Evolutionary conservation across 768 basidiomycete species (phyloP), one percentile per base, ranked within the genome.

Genomic region (Hypsizygus marmoreus): DNA sequence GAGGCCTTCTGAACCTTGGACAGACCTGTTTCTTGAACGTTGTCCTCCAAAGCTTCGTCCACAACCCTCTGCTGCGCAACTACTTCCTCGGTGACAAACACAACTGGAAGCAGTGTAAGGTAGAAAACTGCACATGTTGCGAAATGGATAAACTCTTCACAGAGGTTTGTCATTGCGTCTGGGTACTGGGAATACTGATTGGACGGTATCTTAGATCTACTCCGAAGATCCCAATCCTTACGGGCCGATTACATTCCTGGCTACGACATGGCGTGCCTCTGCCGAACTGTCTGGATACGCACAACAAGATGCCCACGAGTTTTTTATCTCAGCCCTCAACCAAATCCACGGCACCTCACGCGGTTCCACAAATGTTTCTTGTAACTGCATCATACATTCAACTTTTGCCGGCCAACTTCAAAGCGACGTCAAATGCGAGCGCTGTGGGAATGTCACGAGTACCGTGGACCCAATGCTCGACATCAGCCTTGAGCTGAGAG

Each of bases 11-110:
- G 32, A 95, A 95, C 64, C 80, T 95, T 0, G 91, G 92, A 1
- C 86, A 93, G 63, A 97, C 94, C 0, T 98, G 95, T 60, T 97
- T 93, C 69, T 76, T 98, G 56, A 95, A 92, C 53, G 92, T 87
- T 40, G 83, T 97, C 16, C 76, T 98, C 9, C 95, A 98, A 64
- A 82, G 81, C 10, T 85, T 98, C 57, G 73, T 90, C 6, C 88
- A 91, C 66, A 98, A 97, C 56, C 95, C 95, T 0, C 73, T 95
- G 4, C 71, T 97, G 4, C 81, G 91, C 25, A 88, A 91, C 55
- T 91, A 88, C 63, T 97, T 93, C 59, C 81, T 97, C 19, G 80
- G 86, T 45, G 95, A 97, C 65, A 88, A 84, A 62, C 95, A 98
- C 61, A 92, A 94, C 59, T 74, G 67, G 55, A 74, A 67, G 49